A percentile compares a stretch with the other conserved stretches of the same genome.
These are phyloP conservation scores for Neurospora pannonica DNA, from an alignment of 495 filamentous ascomycete genomes.

Conservation along the genomic window DNA sequence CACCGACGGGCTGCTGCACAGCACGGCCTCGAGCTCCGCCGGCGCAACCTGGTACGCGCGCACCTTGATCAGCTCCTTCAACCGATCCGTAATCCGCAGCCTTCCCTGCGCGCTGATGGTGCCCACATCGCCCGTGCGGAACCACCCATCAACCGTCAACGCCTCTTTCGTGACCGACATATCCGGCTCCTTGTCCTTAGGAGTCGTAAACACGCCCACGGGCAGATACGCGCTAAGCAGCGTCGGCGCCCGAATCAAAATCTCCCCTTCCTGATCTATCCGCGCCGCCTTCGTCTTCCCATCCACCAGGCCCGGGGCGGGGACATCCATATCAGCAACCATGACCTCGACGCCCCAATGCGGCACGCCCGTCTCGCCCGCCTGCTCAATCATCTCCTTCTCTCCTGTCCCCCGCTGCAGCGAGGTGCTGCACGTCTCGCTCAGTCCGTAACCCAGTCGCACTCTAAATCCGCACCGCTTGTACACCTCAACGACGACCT, in stretches of 20 bases:
- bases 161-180: conserved; percentile 48
- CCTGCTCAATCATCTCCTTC: conserved; percentile 47
- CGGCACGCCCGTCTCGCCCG: conserved; percentile 50
- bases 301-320: conserved; percentile 3
- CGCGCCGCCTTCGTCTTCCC: conserved; percentile 33
- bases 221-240: conserved; percentile 48
- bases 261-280: conserved; percentile 48
- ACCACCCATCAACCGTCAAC: conserved; percentile 49
- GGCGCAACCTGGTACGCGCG: conserved; percentile 64
- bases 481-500: conserved; percentile 53
- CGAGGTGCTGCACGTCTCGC: conserved; percentile 56
- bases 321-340: conserved; percentile 37
- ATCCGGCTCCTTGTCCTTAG: not conserved
- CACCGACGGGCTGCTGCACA: conserved; percentile 44
- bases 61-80: conserved; percentile 74
- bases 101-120: conserved; percentile 48
- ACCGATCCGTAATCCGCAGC: conserved; percentile 62
- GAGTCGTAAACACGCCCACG: conserved; percentile 10
- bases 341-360: conserved; percentile 47
- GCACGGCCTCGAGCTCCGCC: conserved; percentile 58
- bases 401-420: conserved; percentile 45
- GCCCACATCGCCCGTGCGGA: conserved; percentile 63
- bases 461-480: conserved; percentile 57
- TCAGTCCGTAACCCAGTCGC: conserved; percentile 63
- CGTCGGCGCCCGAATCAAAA: conserved; percentile 46